Evolutionary conservation across 768 basidiomycete species (phyloP), one percentile per base, ranked within the genome.

Genomic region (Trametes villosa): DNA sequence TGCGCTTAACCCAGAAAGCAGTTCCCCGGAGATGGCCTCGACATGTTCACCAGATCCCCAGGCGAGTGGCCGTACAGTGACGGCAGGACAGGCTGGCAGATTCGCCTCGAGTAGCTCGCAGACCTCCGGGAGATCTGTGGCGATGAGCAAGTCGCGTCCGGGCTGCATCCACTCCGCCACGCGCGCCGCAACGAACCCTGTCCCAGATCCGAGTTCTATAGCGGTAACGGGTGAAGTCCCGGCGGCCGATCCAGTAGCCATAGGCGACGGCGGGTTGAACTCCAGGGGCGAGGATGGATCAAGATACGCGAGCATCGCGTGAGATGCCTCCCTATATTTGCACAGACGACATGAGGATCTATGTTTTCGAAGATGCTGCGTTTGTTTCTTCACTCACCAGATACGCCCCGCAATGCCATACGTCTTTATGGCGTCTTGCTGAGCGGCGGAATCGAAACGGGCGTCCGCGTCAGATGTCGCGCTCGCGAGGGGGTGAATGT

Each of bases 331-430:
- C 71, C 71, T 72, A 46, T 40, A 41, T 38, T 27, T 42, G 41
- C 44, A 34, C 30, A 11, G 12, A 36, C 30, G 7, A 15, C 29
- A 15, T 56, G 38, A 54, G 59, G 30, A 18, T 46, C 18, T 34
- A 38, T 20, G 27, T 58, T n/a, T n/a, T n/a, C n/a, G n/a, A n/a
- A n/a, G 47, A 13, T 45, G 9, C 17, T 20, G 44, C 30, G 40
- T 38, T 26, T 30, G n/a, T n/a, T n/a, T n/a, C n/a, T n/a, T 26
- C 20, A 40, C 50, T 30, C 78, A 91, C 93, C 92, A 94, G 47
- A 95, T 86, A 73, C 90, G 80, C 31, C 92, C 91, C 9, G 92
- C 93, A 57, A 95, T 94, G 5, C 92, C 92, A 70, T 89, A 93
- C 65, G 76, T 77, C 17, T 78, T 73, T 54, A 94, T 94, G 6